Base-by-base conservation (phyloP, 2,329 filamentous ascomycete species). In the Cyphellophora europaea region DNA sequence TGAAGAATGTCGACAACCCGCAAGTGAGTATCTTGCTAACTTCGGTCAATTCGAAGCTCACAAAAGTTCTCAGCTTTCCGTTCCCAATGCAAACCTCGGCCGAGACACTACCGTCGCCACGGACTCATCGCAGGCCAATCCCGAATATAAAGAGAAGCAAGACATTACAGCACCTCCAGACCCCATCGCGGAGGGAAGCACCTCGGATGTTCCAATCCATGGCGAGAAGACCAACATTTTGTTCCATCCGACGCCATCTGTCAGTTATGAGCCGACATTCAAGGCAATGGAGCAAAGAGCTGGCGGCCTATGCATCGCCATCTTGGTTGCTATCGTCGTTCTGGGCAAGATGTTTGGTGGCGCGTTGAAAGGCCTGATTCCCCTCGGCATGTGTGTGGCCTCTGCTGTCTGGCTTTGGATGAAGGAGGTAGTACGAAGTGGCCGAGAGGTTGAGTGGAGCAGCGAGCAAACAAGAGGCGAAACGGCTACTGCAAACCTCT, bases 201-300 rank as follows among this genome's bases (percentile, higher is more conserved):
- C 89, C 0, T 88, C 85, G 16, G 91, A 96, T 58, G 87, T 96
- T 2, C 91, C 91, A 3, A 93, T 96, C 39, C 83, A 88, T 53
- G 89, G 88, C 51, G 89, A 96, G 55, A 95, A 91, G 71, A 96
- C 91, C 3, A 95, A 94, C 43, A 79, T 96, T 12, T 71, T 95
- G 18, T 96, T 96, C 59, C 89, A 95, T 58, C 89, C 91, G 11
- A 96, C 89, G 0, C 89, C 89, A 0, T 82, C 82, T 0, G 74
- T 94, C 47, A 86, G 80, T 63, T 94, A 86, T 53, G 85, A 93
- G 57, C 86, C 88, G 4, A 93, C 87, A 72, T 95, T 83, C 55
- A 73, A 69, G 13, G 60, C 74, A 10, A 59, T 95, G 38, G 86
- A 96, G 60, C 74, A 75, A 45, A 74, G 79, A 6, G 83, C 81